A percentile compares a stretch with the other conserved stretches of the same genome.
These are phyloP conservation scores for Grigorovia transvaalensis DNA, from an alignment of 805 yeast genomes.

Conservation along the genomic window DNA sequence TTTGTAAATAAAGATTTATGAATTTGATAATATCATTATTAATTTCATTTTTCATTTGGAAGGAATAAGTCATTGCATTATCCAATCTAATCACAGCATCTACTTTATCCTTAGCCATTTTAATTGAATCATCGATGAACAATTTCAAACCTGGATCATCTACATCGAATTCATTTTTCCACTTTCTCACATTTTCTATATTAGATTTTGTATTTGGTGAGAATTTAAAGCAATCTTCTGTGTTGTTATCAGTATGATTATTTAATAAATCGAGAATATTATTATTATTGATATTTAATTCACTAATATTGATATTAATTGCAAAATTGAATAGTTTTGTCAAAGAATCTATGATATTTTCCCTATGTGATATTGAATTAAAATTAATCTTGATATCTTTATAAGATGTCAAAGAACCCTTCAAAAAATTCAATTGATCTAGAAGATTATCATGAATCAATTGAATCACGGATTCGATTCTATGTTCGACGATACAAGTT, in stretches of 20 bases:
- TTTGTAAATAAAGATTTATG: conserved; percentile 52
- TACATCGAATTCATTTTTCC: conserved; percentile 8
- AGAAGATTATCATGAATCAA: conserved; percentile 60
- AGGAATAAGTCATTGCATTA: conserved; percentile 63
- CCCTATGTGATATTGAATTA: conserved; percentile 8
- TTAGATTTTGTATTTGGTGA: conserved; percentile 58
- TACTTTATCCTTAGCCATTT: conserved; percentile 50
- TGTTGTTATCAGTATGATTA: not conserved
- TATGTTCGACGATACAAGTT: conserved; percentile 75
- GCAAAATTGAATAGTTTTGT: conserved; percentile 68
- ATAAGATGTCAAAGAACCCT: conserved; percentile 32
- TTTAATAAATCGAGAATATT: not conserved
- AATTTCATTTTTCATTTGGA: conserved; percentile 68
- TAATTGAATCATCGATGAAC: conserved; percentile 58
- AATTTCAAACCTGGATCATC: conserved; percentile 40
- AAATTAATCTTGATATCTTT: conserved; percentile 39
- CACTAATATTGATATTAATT: conserved; percentile 62
- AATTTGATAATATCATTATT: conserved; percentile 55
- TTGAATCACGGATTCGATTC: conserved; percentile 67
- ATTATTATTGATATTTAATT: conserved; percentile 24
- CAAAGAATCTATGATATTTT: conserved; percentile 9
- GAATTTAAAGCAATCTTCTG: conserved; percentile 21
- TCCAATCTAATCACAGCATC: conserved; percentile 61
- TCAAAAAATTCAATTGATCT: conserved; percentile 56
- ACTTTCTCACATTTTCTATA: conserved; percentile 34